Evolutionary conservation across 345 rosid species (phyloP), one percentile per base, ranked within the genome.

Genomic region (Odontarrhena argentea): DNA sequence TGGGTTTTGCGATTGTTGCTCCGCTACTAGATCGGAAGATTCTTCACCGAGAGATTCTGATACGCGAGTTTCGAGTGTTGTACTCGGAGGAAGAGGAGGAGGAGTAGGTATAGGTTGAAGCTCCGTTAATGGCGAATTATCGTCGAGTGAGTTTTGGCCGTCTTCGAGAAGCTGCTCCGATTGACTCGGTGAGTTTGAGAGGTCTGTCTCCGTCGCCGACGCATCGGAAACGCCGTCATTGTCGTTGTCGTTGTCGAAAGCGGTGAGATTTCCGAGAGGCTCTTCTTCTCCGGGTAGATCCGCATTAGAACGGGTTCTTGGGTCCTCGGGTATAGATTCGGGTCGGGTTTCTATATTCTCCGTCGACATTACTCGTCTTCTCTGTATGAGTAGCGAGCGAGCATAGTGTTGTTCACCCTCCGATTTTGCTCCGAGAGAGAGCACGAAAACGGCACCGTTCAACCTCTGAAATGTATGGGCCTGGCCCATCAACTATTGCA

Each of bases 41-140:
- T 88, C 95, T 47, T 88, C 96, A 7, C 69, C 78, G 45, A 76
- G 80, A 7, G 89, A 83, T 70, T 85, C 94, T 12, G 87, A 80
- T 63, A 80, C 73, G 32, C 84, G 84, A 32, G 76, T 76, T 2
- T 83, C 90, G 48, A 77, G 67, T 44, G 74, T 44, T 53, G 78
- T 55, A 48, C 24, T 48, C 15, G 58, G 54, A 14, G 63, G 69
- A 24, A 38, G 49, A 12, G 18, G 60, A 40, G 63, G 60, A 40
- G 54, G 63, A 41, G 60, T 34, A 42, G 60, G 58, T 3, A 2
- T 71, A 58, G 54, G 77, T 42, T 77, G 47, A 78, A 60, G 45
- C 68, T 57, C 65, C 22, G 47, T 57, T 12, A 57, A 49, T 25
- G 76, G 86, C 15, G 76, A 73, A 4, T 66, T 76, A 43, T 80